A percentile compares a stretch with the other conserved stretches of the same genome.
phyloP scores from a whole-genome alignment of 345 rosid species.

The Citrus cavaleriei region DNA sequence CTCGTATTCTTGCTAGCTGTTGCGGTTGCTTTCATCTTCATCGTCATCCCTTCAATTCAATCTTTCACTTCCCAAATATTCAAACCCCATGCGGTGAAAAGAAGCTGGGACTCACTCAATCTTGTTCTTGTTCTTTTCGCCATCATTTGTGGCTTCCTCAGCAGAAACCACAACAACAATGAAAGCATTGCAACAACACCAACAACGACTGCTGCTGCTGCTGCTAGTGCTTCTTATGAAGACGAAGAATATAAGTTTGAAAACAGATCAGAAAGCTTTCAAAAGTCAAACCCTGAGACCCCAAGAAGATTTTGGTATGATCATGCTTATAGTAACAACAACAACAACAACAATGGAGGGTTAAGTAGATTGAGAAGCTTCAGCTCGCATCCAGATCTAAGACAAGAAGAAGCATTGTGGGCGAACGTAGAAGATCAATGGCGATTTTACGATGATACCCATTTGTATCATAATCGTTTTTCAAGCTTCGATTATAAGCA shows the following conservation, averaged over 20 bases:
- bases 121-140: conserved; percentile 75
- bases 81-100: conserved; percentile 60
- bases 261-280: conserved; percentile 18
- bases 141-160: conserved; percentile 65
- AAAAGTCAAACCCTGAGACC: conserved; percentile 28
- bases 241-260: conserved; percentile 17
- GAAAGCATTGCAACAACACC: conserved; percentile 12
- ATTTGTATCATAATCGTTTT: conserved; percentile 31
- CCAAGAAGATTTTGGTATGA: conserved; percentile 41
- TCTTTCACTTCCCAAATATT: conserved; percentile 54
- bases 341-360: conserved; percentile 2
- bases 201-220: conserved; percentile 5
- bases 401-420: conserved; percentile 43
- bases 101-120: conserved; percentile 74
- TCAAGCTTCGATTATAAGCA: conserved; percentile 26
- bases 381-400: conserved; percentile 84
- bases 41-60: conserved; percentile 47
- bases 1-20: conserved; percentile 25
- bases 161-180: conserved; percentile 33
- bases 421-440: conserved; percentile 35
- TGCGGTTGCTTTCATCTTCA: conserved; percentile 32
- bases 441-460: conserved; percentile 76
- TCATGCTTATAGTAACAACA: not conserved
- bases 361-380: conserved; percentile 52
- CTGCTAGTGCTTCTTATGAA: not conserved